Evolutionary conservation across 345 rosid species (phyloP), one percentile per base, ranked within the genome.

Genomic region (Stellera chamaejasme): DNA sequence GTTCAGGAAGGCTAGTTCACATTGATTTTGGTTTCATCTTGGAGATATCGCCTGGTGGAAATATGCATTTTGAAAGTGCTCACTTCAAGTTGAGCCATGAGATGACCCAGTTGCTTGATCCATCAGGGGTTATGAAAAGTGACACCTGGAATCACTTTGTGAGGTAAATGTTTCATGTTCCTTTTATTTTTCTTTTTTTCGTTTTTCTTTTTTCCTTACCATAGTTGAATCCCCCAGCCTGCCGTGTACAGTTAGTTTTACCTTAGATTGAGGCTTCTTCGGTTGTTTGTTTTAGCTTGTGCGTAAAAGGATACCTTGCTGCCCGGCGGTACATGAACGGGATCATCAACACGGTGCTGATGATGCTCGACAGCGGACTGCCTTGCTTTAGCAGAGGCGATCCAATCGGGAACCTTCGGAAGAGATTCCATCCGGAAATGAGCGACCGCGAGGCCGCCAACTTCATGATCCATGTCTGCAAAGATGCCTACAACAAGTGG

Each of bases 1-100:
- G 99, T 43, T 58, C 14, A 57, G 96, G 99, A 63, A 78, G 96
- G 75, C 99, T 94, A 50, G 99, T 94, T 44, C 99, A 90, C 68
- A 90, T 90, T 48, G 99, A 94, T 73, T 94, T 94, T 55, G 97
- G 99, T 66, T 94, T 94, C 75, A 90, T 90, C 50, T 77, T 94
- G 65, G 99, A 87, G 77, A 94, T 79, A 10, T 94, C 97, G 10
- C 93, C 99, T 7, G 97, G 99, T 63, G 85, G 95, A 48, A 94
- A 94, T 69, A 87, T 90, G 97, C 79, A 95, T 43, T 94, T 94
- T 28, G 99, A 94, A 76, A 94, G 87, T 64, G 99, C 97, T 19
- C 95, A 94, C 75, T 90, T 94, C 77, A 94, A 94, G 72, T 77
- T 94, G 78, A 94, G 97, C 79, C 97, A 94, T 53, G 99, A 94